Evolutionary conservation across 2,329 filamentous ascomycete genomes (phyloP), one percentile per base, ranked within the genome.

Genomic region (Septoria petroselini): DNA sequence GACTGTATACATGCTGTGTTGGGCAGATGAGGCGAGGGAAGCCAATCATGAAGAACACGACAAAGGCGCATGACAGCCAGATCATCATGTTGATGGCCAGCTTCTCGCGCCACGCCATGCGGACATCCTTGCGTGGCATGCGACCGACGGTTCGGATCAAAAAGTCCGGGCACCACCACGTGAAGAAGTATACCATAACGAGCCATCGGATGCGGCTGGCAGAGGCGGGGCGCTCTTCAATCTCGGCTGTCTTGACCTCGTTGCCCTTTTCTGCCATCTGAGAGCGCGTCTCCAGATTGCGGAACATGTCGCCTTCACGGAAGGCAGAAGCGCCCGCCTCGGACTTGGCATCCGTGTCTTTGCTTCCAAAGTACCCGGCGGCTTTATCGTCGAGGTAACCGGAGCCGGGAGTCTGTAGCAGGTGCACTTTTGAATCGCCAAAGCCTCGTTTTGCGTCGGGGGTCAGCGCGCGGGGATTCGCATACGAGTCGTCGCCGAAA

Each of bases 71-170:
- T 66, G 79, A 81, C 50, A 91, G 74, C 93, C 94, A 98, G 67
- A 98, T 98, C 65, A 97, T 79, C 68, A 98, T 77, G 75, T 98
- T 98, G 78, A 98, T 98, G 46, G 93, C 91, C 52, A 98, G 69
- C 76, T 98, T 98, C 70, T 98, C 93, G 65, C 93, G 81, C 93
- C 93, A 98, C 0, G 93, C 93, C 67, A 86, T 78, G 18, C 91
- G 86, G 7, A 98, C 83, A 68, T 98, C 93, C 67, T 94, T 94
- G 54, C 93, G 87, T 52, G 86, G 80, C 85, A 96, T 96, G 43
- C 86, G 80, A 17, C 91, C 91, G 33, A 95, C 54, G 61, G 77
- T 76, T 46, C 82, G 81, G 66, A 97, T 86, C 35, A 85, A 63
- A 61, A 95, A 86, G 66, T 96, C 91, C 4, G 93, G 93, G 38